Conservation (phyloP, 2,329 filamentous ascomycete species). For the Paradendryphiella salina region DNA sequence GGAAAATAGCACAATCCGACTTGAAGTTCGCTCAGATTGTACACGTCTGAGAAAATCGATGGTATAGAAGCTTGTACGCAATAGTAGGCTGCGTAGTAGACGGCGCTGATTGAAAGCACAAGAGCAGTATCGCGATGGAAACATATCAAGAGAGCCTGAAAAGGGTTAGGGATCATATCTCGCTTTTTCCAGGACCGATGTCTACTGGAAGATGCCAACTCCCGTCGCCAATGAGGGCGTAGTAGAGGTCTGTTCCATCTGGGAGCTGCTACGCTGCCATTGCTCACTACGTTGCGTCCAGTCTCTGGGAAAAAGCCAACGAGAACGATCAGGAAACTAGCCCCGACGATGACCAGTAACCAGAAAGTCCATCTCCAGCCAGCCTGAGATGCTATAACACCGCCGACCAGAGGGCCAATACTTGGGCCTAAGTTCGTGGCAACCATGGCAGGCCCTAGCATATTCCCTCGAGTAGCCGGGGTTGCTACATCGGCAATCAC, state of each 20-base stretch:
- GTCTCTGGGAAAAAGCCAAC: background rate
- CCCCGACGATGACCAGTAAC: background rate
- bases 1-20: background rate
- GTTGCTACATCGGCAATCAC: background rate
- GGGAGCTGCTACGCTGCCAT: background rate
- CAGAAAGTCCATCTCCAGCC: background rate
- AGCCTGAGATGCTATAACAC: background rate
- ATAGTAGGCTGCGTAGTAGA: slow-evolving; percentile 1
- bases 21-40: background rate
- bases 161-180: background rate
- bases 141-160: background rate
- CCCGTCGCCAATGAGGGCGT: background rate
- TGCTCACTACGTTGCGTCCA: background rate
- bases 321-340: background rate
- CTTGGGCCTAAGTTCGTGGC: background rate
- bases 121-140: background rate
- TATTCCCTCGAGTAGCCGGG: background rate
- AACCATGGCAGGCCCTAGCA: background rate
- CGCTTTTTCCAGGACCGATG: background rate
- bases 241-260: background rate
- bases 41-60: background rate
- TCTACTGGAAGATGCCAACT: no score
- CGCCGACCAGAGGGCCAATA: background rate
- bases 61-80: background rate
- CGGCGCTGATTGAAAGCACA: background rate